phyloP scores from a whole-genome alignment of 1,139 yeast genomes.

The Protomyces inundatus region DNA sequence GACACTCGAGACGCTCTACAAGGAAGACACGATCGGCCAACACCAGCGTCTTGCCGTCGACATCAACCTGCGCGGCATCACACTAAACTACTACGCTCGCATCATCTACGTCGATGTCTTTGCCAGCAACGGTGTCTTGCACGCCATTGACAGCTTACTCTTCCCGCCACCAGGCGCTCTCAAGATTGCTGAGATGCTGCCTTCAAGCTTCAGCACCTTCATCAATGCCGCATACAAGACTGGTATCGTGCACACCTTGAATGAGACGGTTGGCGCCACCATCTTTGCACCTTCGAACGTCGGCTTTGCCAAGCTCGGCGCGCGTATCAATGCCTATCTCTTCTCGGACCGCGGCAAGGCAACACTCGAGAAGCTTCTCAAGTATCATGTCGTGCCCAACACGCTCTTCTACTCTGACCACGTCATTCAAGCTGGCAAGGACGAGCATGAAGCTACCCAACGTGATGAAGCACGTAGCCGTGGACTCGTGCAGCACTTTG shows the following conservation, averaged over 20 bases:
- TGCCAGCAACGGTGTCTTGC: conserved; percentile 28
- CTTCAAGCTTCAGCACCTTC: conserved; percentile 26
- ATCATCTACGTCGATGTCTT: conserved; percentile 27
- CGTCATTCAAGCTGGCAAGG: conserved; percentile 2
- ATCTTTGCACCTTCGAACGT: conserved; percentile 29
- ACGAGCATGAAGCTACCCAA: conserved; percentile 12
- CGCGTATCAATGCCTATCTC: conserved; percentile 28
- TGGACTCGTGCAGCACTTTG: conserved; percentile 18
- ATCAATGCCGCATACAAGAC: conserved; percentile 28
- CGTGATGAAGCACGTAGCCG: conserved; percentile 5
- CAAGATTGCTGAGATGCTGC: conserved; percentile 17
- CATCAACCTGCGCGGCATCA: conserved; percentile 24
- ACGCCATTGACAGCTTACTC: conserved; percentile 27
- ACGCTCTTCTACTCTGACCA: conserved; percentile 28
- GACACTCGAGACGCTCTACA: conserved; percentile 26
- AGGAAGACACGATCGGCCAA: conserved; percentile 24
- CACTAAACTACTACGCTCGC: conserved; percentile 27
- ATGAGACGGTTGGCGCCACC: conserved; percentile 25
- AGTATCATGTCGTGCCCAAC: conserved; percentile 29
- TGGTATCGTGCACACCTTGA: conserved; percentile 24
- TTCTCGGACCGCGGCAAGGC: conserved; percentile 27
- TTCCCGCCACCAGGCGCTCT: conserved; percentile 23
- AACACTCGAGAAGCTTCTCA: conserved; percentile 23
- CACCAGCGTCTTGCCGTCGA: conserved; percentile 28
- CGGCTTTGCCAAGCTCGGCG: conserved; percentile 28